phyloP scores from a whole-genome alignment of 768 basidiomycete species.

The Lactarius vividus region DNA sequence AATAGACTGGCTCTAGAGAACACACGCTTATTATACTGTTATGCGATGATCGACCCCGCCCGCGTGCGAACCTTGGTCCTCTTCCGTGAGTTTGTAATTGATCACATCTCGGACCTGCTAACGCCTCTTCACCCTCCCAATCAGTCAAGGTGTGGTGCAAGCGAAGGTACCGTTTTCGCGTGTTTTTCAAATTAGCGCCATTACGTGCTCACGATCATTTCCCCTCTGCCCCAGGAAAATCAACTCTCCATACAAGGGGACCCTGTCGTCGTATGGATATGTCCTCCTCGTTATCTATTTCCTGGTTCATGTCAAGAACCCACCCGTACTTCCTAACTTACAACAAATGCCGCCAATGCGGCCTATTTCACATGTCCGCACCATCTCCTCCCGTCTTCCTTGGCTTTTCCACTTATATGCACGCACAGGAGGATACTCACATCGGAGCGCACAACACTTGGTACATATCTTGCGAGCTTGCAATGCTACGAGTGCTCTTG shows the following conservation, averaged over 20 bases:
- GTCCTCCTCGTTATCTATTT: conserved; percentile 98
- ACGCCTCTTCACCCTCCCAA: conserved; percentile 1
- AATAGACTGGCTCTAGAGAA: conserved; percentile 97
- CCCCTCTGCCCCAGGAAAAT: conserved; percentile 65
- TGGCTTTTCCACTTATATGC: conserved; percentile 23
- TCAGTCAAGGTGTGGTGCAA: conserved; percentile 99
- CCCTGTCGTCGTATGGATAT: conserved; percentile 95
- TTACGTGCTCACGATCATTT: conserved; percentile 4
- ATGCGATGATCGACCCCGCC: conserved; percentile 94
- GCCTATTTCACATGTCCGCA: conserved; percentile 70
- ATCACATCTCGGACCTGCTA: conserved; percentile 8
- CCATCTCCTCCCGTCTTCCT: neutral
- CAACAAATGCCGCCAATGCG: conserved; percentile 92
- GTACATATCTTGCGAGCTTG: conserved; percentile 31
- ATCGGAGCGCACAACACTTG: conserved; percentile 81
- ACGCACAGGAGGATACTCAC: conserved; percentile 69
- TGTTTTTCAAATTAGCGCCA: conserved; percentile 24
- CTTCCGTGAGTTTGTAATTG: conserved; percentile 71
- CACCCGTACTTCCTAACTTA: conserved; percentile 92
- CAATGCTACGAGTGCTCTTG: neutral
- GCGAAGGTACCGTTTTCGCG: conserved; percentile 54
- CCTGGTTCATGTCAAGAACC: conserved; percentile 95
- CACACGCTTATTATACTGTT: conserved; percentile 92
- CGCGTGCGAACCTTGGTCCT: conserved; percentile 92
- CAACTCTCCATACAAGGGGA: conserved; percentile 97